phyloP scores from a whole-genome alignment of 805 yeast species.

The Cyberlindnera japonica region DNA sequence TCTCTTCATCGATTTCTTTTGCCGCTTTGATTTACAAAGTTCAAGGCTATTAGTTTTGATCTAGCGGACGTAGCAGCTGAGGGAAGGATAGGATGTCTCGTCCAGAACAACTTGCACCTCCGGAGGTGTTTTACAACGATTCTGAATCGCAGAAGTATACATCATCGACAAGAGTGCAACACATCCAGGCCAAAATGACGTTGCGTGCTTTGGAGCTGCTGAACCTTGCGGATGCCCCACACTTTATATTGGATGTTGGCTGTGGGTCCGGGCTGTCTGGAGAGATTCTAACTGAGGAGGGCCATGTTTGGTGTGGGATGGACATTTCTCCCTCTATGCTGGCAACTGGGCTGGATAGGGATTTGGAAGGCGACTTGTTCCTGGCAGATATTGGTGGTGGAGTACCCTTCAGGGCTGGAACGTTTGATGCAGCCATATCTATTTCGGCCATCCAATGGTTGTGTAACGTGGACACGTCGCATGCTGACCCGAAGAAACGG shows the following conservation, averaged over 20 bases:
- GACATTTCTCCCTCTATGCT: constrained; percentile 96
- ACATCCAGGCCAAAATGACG: constrained; percentile 97
- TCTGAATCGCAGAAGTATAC: constrained; percentile 88
- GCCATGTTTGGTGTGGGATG: constrained; percentile 93
- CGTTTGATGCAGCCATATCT: constrained; percentile 94
- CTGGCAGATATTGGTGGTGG: constrained; percentile 93
- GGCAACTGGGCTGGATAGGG: constrained; percentile 90
- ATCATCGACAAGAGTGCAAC: constrained; percentile 92
- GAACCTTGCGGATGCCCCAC: constrained; percentile 48
- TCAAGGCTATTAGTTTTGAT: too few species aligned
- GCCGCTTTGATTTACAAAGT: too few species aligned
- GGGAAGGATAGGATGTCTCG: too few species aligned
- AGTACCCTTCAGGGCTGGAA: constrained; percentile 91
- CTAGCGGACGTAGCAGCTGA: too few species aligned
- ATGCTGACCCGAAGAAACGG: constrained; percentile 80
- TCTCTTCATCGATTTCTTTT: too few species aligned
- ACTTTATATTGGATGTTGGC: constrained; percentile 84
- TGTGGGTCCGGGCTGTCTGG: constrained; percentile 98
- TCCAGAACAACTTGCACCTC: constrained; percentile 96
- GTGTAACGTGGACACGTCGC: constrained; percentile 87
- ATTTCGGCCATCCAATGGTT: constrained; percentile 97
- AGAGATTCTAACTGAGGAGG: constrained; percentile 89
- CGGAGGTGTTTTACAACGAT: constrained; percentile 92
- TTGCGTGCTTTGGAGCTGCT: constrained; percentile 85
- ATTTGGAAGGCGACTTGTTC: constrained; percentile 89